Percentiles rank a stretch among this genome's conserved stretches.
Evolutionary conservation across 2,329 filamentous ascomycete genomes (phyloP).

Genomic region (Stachybotrys elegans): DNA sequence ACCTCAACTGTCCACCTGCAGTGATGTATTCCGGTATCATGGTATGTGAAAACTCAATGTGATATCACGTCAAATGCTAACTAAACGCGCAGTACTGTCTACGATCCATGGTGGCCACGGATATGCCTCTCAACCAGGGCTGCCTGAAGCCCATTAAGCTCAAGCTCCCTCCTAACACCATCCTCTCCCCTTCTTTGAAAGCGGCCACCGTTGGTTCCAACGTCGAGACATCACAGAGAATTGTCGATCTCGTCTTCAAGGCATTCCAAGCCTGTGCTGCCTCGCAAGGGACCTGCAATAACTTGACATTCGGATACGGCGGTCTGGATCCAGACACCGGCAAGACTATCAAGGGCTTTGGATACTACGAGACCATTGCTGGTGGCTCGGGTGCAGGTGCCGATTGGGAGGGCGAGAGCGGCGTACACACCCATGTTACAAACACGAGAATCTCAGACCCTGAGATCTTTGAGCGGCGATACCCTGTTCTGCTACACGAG

Average conservation of each 20-base stretch:
- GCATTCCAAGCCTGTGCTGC: conserved; percentile 78
- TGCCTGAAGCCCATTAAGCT: conserved; percentile 74
- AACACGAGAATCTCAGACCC: conserved; percentile 80
- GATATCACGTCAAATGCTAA: too few species aligned
- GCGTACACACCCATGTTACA: conserved; percentile 82
- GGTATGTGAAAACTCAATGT: too few species aligned
- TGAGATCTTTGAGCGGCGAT: conserved; percentile 73
- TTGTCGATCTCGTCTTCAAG: conserved; percentile 78
- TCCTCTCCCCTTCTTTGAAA: conserved; percentile 69
- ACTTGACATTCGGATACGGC: conserved; percentile 78
- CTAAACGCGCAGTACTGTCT: too few species aligned
- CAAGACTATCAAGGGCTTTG: conserved; percentile 52
- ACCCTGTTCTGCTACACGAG: conserved; percentile 61
- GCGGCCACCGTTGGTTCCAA: conserved; percentile 82
- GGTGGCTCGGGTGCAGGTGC: conserved; percentile 71
- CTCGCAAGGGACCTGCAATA: conserved; percentile 77
- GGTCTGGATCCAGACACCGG: conserved; percentile 31
- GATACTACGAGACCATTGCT: conserved; percentile 83
- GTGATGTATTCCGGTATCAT: conserved; percentile 60
- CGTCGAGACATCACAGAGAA: conserved; percentile 72
- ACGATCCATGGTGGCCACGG: conserved; percentile 71
- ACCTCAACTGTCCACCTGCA: conserved; percentile 27
- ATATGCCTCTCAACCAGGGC: conserved; percentile 84
- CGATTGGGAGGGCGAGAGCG: conserved; percentile 66
- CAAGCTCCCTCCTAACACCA: conserved; percentile 64